Evolutionary conservation across 2,329 filamentous ascomycete genomes (phyloP).

Genomic region (Pseudogymnoascus verrucosus): DNA sequence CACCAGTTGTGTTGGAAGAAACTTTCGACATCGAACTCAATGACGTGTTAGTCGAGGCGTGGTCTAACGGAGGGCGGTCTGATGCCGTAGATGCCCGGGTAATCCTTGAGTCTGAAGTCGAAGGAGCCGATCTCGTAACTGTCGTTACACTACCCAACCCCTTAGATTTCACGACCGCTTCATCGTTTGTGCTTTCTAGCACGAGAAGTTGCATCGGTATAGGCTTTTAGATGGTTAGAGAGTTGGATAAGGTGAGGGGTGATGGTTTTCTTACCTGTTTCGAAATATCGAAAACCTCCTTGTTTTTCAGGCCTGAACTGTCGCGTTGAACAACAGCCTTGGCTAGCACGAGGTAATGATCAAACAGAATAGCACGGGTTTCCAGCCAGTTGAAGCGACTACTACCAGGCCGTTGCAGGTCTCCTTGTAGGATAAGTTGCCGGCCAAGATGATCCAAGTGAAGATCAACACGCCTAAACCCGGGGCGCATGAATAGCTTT

Average conservation of each 20-base stretch:
- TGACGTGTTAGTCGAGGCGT: constrained; percentile 61
- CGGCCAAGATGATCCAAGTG: constrained; percentile 92
- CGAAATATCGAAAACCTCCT: constrained; percentile 82
- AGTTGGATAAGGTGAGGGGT: constrained; percentile 7
- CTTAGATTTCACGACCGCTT: constrained; percentile 71
- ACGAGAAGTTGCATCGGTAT: constrained; percentile 96
- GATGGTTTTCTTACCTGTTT: constrained; percentile 55
- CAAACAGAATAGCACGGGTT: constrained; percentile 86
- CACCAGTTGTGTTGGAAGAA: constrained; percentile 39
- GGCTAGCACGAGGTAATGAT: constrained; percentile 90
- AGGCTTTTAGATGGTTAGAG: constrained; percentile 41
- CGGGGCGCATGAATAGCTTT: constrained; percentile 77
- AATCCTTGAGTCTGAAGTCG: constrained; percentile 50
- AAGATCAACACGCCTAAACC: constrained; percentile 78
- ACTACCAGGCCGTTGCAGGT: constrained; percentile 79
- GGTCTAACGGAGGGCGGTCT: constrained; percentile 51
- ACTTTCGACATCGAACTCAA: constrained; percentile 41
- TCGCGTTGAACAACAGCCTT: constrained; percentile 66
- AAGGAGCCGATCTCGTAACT: constrained; percentile 50
- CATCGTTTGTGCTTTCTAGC: constrained; percentile 85
- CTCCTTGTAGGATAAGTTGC: constrained; percentile 80
- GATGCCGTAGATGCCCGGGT: constrained; percentile 24
- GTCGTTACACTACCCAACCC: constrained; percentile 52
- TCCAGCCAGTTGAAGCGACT: constrained; percentile 91
- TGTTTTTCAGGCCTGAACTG: constrained; percentile 63